phyloP scores from a whole-genome alignment of 768 basidiomycete genomes.

The Nidularia pulvinata region DNA sequence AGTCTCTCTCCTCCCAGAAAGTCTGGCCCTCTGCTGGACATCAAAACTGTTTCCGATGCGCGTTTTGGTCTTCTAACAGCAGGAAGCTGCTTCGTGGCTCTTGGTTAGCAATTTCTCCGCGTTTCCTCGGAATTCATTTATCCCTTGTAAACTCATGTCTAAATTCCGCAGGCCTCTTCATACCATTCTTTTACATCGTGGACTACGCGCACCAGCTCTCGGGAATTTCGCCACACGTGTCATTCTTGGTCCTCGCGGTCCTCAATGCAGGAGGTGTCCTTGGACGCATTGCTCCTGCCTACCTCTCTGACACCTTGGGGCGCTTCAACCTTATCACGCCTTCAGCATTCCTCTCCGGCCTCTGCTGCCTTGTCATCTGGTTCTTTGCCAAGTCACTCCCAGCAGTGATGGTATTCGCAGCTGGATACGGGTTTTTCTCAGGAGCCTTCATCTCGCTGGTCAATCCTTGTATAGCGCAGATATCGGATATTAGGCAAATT shows the following conservation, averaged over 20 bases:
- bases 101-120: constrained; percentile 40
- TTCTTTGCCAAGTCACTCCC: constrained; percentile 37
- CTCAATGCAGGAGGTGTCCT: constrained; percentile 70
- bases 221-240: constrained; percentile 27
- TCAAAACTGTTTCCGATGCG: constrained; percentile 41
- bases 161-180: constrained; percentile 56
- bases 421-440: constrained; percentile 61
- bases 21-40: constrained; percentile 20
- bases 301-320: constrained; percentile 64
- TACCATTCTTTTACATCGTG: constrained; percentile 71
- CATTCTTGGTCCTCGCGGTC: constrained; percentile 60
- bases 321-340: constrained; percentile 69
- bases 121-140: neutral
- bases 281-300: constrained; percentile 65
- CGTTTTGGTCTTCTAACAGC: constrained; percentile 51
- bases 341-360: constrained; percentile 59
- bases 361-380: constrained; percentile 63
- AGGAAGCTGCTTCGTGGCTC: constrained; percentile 58
- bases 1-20: constrained; percentile 24
- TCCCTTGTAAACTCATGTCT: neutral
- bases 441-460: constrained; percentile 71
- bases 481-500: constrained; percentile 56
- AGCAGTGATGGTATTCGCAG: constrained; percentile 49
- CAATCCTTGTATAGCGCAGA: constrained; percentile 67
- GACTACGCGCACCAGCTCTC: constrained; percentile 49